Conservation (phyloP, 768 basidiomycete species). For the Mycena chlorophos region DNA sequence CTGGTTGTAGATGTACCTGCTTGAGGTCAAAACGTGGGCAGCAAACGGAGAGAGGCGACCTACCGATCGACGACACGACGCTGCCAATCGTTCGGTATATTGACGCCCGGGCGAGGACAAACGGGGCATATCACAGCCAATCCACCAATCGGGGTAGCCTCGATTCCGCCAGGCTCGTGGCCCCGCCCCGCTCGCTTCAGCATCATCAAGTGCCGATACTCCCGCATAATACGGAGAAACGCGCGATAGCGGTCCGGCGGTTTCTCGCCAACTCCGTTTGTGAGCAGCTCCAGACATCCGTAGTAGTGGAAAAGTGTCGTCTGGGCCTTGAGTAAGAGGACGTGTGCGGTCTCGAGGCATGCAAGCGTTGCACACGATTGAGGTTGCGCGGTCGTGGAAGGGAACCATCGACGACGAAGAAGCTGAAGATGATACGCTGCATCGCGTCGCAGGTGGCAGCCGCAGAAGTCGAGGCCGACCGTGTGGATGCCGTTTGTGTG, state of each 20-base stretch:
- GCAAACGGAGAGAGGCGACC: neutral
- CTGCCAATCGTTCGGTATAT: slow-evolving; percentile 17
- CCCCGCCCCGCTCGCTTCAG: slow-evolving; percentile 4
- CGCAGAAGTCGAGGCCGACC: slow-evolving; percentile 11
- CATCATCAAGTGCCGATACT: slow-evolving; percentile 13
- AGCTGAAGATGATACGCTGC: slow-evolving; percentile 7
- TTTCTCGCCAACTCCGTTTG: neutral
- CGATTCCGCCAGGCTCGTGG: slow-evolving; percentile 6
- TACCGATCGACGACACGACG: neutral
- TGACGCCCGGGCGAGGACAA: slow-evolving; percentile 13
- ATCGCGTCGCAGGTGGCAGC: neutral
- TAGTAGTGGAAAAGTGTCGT: slow-evolving; percentile 18
- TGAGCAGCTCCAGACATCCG: neutral
- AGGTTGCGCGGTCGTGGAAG: slow-evolving; percentile 7
- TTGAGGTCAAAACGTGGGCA: neutral
- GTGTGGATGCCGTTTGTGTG: slow-evolving; percentile 13
- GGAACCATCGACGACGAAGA: slow-evolving; percentile 15
- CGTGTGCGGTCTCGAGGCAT: slow-evolving; percentile 11
- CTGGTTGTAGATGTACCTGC: neutral
- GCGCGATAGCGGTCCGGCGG: slow-evolving; percentile 8
- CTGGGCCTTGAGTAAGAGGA: slow-evolving; percentile 12
- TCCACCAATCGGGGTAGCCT: neutral
- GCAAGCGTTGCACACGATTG: slow-evolving; percentile 12
- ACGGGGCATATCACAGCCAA: slow-evolving; percentile 15
- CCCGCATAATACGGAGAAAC: slow-evolving; percentile 15